Percentiles rank a stretch among this genome's conserved stretches.
Evolutionary conservation across 23 red algal species (phyloP).

Genomic region (Gracilariopsis chorda): DNA sequence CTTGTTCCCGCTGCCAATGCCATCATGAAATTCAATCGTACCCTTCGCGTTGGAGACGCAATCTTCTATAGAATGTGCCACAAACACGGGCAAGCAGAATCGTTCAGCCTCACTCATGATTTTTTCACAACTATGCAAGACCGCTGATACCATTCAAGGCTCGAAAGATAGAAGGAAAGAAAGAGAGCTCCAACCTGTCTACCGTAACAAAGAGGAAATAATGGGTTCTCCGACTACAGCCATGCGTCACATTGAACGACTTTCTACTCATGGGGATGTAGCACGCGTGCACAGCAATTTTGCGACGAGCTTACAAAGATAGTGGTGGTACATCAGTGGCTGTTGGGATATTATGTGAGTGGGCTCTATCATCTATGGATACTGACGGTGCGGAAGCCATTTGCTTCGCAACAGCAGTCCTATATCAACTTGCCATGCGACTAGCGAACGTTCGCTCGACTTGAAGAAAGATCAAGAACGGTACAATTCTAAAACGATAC

Average conservation of each 20-base stretch:
- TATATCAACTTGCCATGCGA: background rate
- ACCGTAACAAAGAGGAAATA: background rate
- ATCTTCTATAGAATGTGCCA: too few species aligned
- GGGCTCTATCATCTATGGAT: conserved; percentile 4
- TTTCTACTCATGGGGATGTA: conserved; percentile 52
- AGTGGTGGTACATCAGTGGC: background rate
- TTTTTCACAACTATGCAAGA: too few species aligned
- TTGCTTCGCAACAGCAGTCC: conserved; percentile 14
- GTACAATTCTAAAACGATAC: background rate
- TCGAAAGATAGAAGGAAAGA: conserved; percentile 2
- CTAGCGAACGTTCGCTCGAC: background rate
- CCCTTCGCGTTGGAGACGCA: too few species aligned
- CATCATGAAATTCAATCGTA: too few species aligned
- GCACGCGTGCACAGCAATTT: conserved; percentile 8
- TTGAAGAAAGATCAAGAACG: background rate
- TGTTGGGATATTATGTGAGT: conserved; percentile 25
- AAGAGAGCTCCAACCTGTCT: conserved; percentile 1
- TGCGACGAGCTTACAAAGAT: background rate
- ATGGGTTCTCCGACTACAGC: background rate
- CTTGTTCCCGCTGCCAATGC: too few species aligned
- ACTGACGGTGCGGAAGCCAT: conserved; percentile 45
- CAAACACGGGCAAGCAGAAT: too few species aligned
- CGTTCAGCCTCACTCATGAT: too few species aligned
- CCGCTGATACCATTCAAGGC: background rate
- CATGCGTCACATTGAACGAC: conserved; percentile 35